These are phyloP conservation scores for Podaxis sp. DNA, from an alignment of 768 basidiomycete genomes.

Conservation along the genomic window DNA sequence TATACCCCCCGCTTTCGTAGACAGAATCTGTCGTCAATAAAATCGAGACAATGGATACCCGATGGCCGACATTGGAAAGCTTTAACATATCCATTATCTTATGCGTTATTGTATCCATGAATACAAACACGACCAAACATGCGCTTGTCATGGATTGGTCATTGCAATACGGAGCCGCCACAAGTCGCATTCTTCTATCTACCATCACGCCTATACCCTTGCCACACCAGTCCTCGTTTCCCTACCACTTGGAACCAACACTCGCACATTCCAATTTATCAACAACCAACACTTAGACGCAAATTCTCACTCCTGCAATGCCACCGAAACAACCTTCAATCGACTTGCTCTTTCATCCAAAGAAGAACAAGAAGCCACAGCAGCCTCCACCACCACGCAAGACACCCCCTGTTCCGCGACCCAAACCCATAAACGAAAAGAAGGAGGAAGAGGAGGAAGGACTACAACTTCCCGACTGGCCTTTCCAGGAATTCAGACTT, in stretches of 20 bases:
- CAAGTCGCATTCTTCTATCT: background rate
- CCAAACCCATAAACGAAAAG: slow-evolving; percentile 27
- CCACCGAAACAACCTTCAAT: slow-evolving; percentile 41
- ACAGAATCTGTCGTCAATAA: slow-evolving; percentile 1
- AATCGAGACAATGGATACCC: slow-evolving; percentile 4
- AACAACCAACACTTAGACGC: background rate
- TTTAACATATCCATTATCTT: background rate
- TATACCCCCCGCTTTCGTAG: no score
- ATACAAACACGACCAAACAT: slow-evolving; percentile 7
- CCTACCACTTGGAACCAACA: background rate
- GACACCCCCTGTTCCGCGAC: slow-evolving; percentile 37
- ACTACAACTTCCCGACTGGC: slow-evolving; percentile 61
- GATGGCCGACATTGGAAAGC: background rate
- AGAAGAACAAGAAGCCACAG: slow-evolving; percentile 49
- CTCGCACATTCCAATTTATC: background rate
- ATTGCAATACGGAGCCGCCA: background rate
- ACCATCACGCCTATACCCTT: slow-evolving; percentile 1
- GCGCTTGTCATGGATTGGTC: background rate
- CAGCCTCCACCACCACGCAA: slow-evolving; percentile 40
- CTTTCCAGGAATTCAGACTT: slow-evolving; percentile 75
- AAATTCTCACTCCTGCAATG: slow-evolving; percentile 28
- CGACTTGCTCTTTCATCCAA: slow-evolving; percentile 65
- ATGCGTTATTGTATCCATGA: background rate
- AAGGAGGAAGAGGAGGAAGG: slow-evolving; percentile 48
- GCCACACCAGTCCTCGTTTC: background rate